Base-by-base conservation (phyloP, 371 early-diverging fungal species). In the Mortierella sp. region DNA sequence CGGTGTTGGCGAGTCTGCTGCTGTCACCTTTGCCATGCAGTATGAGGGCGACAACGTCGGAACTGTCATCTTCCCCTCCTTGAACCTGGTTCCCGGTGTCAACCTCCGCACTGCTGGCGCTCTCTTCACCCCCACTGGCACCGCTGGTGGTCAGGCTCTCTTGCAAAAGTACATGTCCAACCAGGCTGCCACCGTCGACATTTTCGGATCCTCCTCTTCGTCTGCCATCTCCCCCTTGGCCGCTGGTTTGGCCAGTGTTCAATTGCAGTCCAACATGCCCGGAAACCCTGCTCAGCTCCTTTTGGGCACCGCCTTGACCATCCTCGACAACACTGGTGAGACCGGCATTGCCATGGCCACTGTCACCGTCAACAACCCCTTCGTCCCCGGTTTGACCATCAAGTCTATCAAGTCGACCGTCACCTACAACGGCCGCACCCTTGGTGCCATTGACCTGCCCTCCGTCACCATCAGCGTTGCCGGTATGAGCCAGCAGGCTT, bases 161-260 rank as follows among this genome's bases (percentile, higher is more conserved):
- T 79, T 91, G 79, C 90, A 88, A 67, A 82, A 88, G 21, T 92
- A 91, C 76, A 89, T 92, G 76, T 83, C 89, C 83, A 91, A 92
- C 71, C 83, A 89, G 74, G 87, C 88, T 75, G 86, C 89, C n/a
- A 78, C 75, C 57, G 91, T 91, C 31, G 57, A 77, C 44, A 90
- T 92, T 69, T 76, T 87, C 43, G 92, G 91, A 48, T 88, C 79
- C 37, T 73, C 81, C n/a, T 72, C 77, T 4, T 89, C 91, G 3
- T 91, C 91, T 40, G 80, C 48, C 11, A 89, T 92, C 71, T 77
- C 83, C 48, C 91, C 93, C 10, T 82, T 92, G 72, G 89, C 88
- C 31, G 74, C 76, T 48, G 93, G 89, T 55, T 88, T 92, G 54
- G 77, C 80, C 43, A 82, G 83, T 50, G 80, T 92, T 43, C 78